Conservation (phyloP, 139 green algal genomes). For the Desmodesmus armatus region DNA sequence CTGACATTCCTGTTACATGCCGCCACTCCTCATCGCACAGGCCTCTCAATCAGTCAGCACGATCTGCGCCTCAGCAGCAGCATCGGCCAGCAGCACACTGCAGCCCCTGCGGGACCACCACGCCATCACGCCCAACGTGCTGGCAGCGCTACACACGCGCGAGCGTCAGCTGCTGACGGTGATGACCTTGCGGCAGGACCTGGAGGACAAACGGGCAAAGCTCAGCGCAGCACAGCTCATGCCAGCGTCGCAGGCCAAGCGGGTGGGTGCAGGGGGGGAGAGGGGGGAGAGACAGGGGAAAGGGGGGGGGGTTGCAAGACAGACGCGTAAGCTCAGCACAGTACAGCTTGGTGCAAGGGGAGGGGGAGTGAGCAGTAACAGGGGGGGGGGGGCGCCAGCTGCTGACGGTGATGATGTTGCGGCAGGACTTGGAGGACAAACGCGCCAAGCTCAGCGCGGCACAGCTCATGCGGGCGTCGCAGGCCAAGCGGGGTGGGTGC, state of each 20-base stretch:
- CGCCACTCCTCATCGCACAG: no score
- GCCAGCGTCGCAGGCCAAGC: conserved; percentile 30
- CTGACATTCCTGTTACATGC: no score
- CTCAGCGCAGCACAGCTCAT: conserved; percentile 35
- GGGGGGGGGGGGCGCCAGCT: conserved; percentile 19
- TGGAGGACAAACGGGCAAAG: conserved; percentile 19
- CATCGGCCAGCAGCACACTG: background rate
- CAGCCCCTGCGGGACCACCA: conserved; percentile 42
- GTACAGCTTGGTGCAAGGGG: no score
- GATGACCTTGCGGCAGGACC: conserved; percentile 32
- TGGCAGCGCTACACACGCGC: conserved; percentile 23
- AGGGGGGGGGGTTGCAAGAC: no score
- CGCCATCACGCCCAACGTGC: conserved; percentile 15
- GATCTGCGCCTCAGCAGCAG: background rate
- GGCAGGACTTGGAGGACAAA: conserved; percentile 31
- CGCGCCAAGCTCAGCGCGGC: conserved; percentile 12
- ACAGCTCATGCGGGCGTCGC: conserved; percentile 32
- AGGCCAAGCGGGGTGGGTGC: conserved; percentile 34
- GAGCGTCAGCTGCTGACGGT: conserved; percentile 36
- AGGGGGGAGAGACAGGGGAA: no score
- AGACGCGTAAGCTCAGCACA: no score
- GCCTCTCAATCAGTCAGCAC: no score
- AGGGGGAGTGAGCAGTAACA: no score
- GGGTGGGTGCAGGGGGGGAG: no score
- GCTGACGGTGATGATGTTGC: conserved; percentile 38